Percentiles rank a stretch among this genome's conserved stretches.
Conservation (phyloP, 1,139 yeast species). For the Diutina rugosa region DNA sequence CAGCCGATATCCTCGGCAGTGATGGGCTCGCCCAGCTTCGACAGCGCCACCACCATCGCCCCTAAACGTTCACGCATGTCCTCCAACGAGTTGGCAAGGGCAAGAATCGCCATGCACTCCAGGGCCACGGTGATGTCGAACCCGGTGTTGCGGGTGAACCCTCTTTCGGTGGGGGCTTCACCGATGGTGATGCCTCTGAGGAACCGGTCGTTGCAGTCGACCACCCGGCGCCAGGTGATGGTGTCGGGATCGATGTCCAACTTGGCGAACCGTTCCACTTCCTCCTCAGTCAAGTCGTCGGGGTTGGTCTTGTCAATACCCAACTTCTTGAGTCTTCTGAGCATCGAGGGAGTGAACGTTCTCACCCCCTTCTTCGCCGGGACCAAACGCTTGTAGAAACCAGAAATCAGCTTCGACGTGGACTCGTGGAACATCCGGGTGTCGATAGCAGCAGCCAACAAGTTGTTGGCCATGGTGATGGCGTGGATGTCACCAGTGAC, state of each 20-base stretch:
- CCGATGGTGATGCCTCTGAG: conserved; percentile 88
- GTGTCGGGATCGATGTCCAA: conserved; percentile 89
- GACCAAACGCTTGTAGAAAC: conserved; percentile 75
- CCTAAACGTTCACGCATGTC: conserved; percentile 92
- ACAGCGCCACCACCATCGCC: conserved; percentile 78
- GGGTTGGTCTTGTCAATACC: conserved; percentile 79
- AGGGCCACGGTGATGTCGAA: conserved; percentile 96
- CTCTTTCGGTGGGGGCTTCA: conserved; percentile 90
- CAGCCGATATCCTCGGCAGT: conserved; percentile 96
- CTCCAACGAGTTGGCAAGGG: conserved; percentile 67
- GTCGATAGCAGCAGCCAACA: conserved; percentile 95
- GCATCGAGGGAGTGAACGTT: conserved; percentile 67
- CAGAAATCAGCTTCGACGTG: conserved; percentile 70
- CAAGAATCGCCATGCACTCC: conserved; percentile 95
- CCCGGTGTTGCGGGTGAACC: conserved; percentile 79
- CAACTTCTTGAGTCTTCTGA: conserved; percentile 63
- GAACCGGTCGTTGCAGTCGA: conserved; percentile 91
- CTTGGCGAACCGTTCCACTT: conserved; percentile 63
- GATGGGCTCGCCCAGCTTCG: conserved; percentile 72
- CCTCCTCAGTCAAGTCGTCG: conserved; percentile 69
- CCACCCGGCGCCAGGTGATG: conserved; percentile 94
- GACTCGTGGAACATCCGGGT: conserved; percentile 97
- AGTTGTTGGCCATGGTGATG: conserved; percentile 87
- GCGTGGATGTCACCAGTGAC: conserved; percentile 98
- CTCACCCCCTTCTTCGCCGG: conserved; percentile 80